These are phyloP conservation scores for Pelagomonas calceolata DNA, from an alignment of 108 stramenopile genomes.

Conservation along the genomic window DNA sequence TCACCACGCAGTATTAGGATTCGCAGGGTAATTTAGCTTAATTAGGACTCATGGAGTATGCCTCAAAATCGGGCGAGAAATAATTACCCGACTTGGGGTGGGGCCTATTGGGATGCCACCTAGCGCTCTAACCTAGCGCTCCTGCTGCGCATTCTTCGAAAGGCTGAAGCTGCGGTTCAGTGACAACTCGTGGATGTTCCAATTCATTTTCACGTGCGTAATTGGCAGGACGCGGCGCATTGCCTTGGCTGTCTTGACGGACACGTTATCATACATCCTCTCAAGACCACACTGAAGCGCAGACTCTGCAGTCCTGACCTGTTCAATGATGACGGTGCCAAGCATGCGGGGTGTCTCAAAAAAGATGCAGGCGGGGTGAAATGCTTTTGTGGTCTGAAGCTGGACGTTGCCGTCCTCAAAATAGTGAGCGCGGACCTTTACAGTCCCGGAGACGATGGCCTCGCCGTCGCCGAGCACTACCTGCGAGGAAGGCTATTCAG, in stretches of 20 bases:
- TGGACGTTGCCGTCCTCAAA: slow-evolving; percentile 30
- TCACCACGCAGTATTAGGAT: no score
- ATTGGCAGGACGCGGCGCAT: slow-evolving; percentile 68
- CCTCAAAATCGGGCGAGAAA: no score
- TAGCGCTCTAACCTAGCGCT: no score
- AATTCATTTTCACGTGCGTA: slow-evolving; percentile 70
- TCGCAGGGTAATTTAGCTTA: no score
- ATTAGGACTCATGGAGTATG: no score
- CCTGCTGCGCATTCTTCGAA: no score
- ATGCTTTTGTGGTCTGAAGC: slow-evolving; percentile 24
- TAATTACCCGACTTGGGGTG: no score
- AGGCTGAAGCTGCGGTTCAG: not conserved
- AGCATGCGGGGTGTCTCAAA: no score
- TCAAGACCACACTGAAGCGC: not conserved
- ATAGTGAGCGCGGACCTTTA: slow-evolving; percentile 8
- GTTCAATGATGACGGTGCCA: slow-evolving; percentile 27
- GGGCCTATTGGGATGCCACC: no score
- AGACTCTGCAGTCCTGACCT: slow-evolving; percentile 36
- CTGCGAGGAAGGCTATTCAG: no score
- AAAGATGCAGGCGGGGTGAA: no score
- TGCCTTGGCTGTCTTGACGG: slow-evolving; percentile 33
- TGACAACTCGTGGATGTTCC: slow-evolving; percentile 39
- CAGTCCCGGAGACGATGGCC: not conserved
- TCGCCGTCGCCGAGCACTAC: not conserved
- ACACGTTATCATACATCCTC: slow-evolving; percentile 37